A percentile compares a stretch with the other conserved stretches of the same genome.
Conservation (phyloP, 2,329 filamentous ascomycete species). For the Graphiopsis chlorocephala region DNA sequence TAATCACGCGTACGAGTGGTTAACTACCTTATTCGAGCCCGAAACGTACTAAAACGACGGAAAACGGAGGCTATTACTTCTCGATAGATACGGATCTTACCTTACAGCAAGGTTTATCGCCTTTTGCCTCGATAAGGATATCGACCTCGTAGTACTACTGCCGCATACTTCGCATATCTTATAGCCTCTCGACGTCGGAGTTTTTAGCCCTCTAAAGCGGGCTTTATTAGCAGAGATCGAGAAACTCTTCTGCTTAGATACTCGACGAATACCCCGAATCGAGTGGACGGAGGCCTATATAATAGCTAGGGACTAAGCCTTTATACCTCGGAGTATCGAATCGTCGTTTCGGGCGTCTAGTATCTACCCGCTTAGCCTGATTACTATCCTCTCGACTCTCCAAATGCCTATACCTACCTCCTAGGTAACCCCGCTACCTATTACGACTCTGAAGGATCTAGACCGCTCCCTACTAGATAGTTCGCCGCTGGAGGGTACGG, state of each 20-base stretch:
- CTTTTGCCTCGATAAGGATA: background rate
- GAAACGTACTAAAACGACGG: background rate
- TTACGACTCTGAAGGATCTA: background rate
- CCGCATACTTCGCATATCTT: slow-evolving; percentile 4
- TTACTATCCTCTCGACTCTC: no score
- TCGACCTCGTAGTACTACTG: slow-evolving; percentile 1
- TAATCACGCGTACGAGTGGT: no score
- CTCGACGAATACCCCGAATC: no score
- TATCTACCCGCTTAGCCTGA: no score
- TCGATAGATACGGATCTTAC: slow-evolving; percentile 1
- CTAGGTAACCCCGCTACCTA: no score
- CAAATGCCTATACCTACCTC: no score
- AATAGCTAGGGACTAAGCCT: no score
- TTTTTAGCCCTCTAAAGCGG: slow-evolving; percentile 4
- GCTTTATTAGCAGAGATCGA: background rate
- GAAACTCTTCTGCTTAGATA: background rate
- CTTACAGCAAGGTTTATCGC: slow-evolving; percentile 4
- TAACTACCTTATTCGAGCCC: no score
- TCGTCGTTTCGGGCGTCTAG: no score
- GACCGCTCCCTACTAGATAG: slow-evolving; percentile 1
- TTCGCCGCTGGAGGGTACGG: slow-evolving; percentile 1
- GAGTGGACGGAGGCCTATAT: no score
- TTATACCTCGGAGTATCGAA: no score
- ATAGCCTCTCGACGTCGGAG: slow-evolving; percentile 2
- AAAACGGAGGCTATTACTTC: background rate